Evolutionary conservation across 2,329 filamentous ascomycete species (phyloP), one percentile per base, ranked within the genome.

Genomic region (Bipolaris cookei): DNA sequence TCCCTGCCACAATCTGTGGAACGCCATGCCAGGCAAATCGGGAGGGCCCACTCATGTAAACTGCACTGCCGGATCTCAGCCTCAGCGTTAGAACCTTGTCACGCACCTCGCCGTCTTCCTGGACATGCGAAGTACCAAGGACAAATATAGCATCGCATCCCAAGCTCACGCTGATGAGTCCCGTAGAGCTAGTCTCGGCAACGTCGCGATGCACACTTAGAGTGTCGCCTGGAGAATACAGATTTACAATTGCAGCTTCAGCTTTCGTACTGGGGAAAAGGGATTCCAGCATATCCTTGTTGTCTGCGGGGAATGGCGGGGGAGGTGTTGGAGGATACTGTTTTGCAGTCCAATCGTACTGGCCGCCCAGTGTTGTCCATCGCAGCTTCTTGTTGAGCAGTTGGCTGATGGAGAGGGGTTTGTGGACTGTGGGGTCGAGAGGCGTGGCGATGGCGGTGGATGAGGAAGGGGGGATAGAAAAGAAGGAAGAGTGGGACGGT

Each of bases 11-110:
- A 11, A 98, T 89, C 74, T 93, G 95, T 5, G 95, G 93, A 11
- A 98, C 92, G 11, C 91, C 93, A 78, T 98, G 95, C 94, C 94
- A 98, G 2, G 94, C 93, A 77, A 92, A 96, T 41, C 95, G 83
- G 3, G 91, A 89, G 56, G 87, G 82, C 18, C 89, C 85, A 47
- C 86, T 88, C 94, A 99, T 98, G 71, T 96, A 92, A 1, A 98
- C 86, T 0, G 88, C 92, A 78, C 97, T 94, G 0, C 95, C 94
- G 0, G 92, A 96, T 21, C 88, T 83, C 35, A 98, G 80, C 20
- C 73, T 56, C 1, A 76, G 49, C 18, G 37, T 58, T 28, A 58
- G 62, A 18, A 56, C 61, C 28, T 43, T 71, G 10, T 76, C 70
- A 56, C 52, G 56, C 21, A 34, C 28, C 1, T 30, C 30, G 69